Conservation (phyloP, 73 alveolate genomes). For the Stentor coeruleus region DNA sequence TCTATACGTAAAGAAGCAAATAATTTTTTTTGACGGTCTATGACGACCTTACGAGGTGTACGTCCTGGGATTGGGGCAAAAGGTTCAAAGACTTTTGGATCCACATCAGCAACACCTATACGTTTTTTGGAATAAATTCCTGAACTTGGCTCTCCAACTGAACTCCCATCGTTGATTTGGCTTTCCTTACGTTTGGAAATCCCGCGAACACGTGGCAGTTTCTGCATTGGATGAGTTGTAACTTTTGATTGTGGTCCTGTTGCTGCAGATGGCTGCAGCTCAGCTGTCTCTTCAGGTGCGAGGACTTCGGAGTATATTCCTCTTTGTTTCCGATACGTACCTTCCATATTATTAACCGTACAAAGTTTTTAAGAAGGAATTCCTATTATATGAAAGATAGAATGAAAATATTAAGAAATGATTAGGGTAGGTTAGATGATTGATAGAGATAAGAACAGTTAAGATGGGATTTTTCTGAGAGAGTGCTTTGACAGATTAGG, state of each 20-base stretch:
- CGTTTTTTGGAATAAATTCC: conserved; percentile 7
- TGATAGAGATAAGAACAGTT: too few relatives aligned
- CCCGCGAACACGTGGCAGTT: conserved; percentile 21
- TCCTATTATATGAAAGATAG: neutral
- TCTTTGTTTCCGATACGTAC: conserved; percentile 53
- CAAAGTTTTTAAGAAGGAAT: neutral
- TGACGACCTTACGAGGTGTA: conserved; percentile 95
- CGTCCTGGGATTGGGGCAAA: conserved; percentile 93
- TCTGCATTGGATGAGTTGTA: conserved; percentile 87
- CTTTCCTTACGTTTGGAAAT: conserved; percentile 40
- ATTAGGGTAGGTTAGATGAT: too few relatives aligned
- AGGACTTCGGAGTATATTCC: conserved; percentile 66
- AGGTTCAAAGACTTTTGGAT: conserved; percentile 83
- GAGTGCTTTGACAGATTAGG: too few relatives aligned
- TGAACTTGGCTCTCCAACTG: conserved; percentile 28
- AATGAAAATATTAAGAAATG: too few relatives aligned
- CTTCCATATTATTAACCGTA: neutral
- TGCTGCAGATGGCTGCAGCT: conserved; percentile 76
- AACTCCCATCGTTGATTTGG: conserved; percentile 47
- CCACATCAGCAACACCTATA: conserved; percentile 70
- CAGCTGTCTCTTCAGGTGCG: conserved; percentile 65
- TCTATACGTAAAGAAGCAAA: conserved; percentile 89
- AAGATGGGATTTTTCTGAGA: too few relatives aligned
- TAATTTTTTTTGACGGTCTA: conserved; percentile 95
- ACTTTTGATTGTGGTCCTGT: conserved; percentile 89